Evolutionary conservation across 306 rosid genomes (phyloP).

Genomic region (Vachellia pachyceras): DNA sequence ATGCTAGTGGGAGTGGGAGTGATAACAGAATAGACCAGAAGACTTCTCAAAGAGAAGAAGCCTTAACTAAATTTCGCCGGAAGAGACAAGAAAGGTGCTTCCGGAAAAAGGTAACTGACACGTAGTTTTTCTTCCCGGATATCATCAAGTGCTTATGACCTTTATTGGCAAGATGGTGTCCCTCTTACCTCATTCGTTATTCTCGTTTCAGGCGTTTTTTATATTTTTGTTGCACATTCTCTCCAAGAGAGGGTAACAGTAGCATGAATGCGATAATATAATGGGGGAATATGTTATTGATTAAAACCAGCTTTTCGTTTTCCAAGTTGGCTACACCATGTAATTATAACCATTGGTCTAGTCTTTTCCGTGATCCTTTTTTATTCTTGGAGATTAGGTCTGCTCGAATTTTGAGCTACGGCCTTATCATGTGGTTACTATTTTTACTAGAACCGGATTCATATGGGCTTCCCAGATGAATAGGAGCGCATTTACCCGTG

Average conservation of each 20-base stretch:
- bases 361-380: not conserved
- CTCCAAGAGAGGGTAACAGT: not conserved
- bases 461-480: not conserved
- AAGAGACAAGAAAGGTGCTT: constrained; percentile 84
- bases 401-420: not conserved
- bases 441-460: not conserved
- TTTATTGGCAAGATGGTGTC: constrained; percentile 16
- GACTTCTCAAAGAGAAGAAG: constrained; percentile 75
- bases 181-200: not conserved
- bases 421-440: not conserved
- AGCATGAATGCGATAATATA: not conserved
- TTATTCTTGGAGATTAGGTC: not conserved
- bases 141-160: constrained; percentile 1
- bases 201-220: not conserved
- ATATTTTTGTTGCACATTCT: not conserved
- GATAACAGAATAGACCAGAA: constrained; percentile 59
- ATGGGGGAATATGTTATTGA: not conserved
- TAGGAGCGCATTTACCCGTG: not conserved
- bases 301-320: not conserved
- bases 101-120: constrained; percentile 66
- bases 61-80: constrained; percentile 75
- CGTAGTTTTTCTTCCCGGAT: not conserved
- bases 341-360: not conserved
- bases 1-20: constrained; percentile 61
- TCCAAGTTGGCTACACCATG: not conserved